Conservation (phyloP, 352 stramenopile genomes). For the Globisporangium nagaii region DNA sequence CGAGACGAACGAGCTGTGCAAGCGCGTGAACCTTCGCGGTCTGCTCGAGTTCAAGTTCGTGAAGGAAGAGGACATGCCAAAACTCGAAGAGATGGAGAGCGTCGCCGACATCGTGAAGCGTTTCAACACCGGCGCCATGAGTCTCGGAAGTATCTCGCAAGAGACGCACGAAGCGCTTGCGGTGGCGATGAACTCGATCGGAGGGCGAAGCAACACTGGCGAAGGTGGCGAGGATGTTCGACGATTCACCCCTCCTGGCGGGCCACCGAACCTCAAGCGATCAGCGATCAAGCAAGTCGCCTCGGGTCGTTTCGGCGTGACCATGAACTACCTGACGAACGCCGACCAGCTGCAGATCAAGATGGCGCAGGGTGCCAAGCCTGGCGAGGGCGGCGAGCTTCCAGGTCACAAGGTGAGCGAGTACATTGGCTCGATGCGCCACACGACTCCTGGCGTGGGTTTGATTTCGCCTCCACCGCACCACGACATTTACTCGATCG, state of each 20-base stretch:
- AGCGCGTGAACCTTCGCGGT: constrained; percentile 91
- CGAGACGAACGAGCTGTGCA: constrained; percentile 83
- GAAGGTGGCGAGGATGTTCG: constrained; percentile 93
- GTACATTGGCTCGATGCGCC: constrained; percentile 94
- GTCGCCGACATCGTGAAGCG: constrained; percentile 93
- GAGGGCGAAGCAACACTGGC: constrained; percentile 93
- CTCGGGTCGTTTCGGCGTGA: constrained; percentile 94
- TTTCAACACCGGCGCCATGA: constrained; percentile 96
- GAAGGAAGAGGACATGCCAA: constrained; percentile 77
- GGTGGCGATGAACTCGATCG: constrained; percentile 94
- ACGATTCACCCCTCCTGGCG: constrained; percentile 50
- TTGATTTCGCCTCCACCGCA: constrained; percentile 96
- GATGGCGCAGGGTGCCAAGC: constrained; percentile 97
- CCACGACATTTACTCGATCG: constrained; percentile 98
- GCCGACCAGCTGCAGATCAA: constrained; percentile 98
- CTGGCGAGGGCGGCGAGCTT: constrained; percentile 94
- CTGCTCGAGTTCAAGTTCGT: constrained; percentile 95
- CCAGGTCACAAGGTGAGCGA: constrained; percentile 95
- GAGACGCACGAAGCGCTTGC: constrained; percentile 95
- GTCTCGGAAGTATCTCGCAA: constrained; percentile 92
- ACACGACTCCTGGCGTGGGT: constrained; percentile 94
- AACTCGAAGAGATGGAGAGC: constrained; percentile 92
- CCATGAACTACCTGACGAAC: constrained; percentile 96
- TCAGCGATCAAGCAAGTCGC: constrained; percentile 96
- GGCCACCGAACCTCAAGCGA: constrained; percentile 49